Base-by-base conservation (phyloP, 208 protist genomes). In the Acanthamoeba lenticulata region DNA sequence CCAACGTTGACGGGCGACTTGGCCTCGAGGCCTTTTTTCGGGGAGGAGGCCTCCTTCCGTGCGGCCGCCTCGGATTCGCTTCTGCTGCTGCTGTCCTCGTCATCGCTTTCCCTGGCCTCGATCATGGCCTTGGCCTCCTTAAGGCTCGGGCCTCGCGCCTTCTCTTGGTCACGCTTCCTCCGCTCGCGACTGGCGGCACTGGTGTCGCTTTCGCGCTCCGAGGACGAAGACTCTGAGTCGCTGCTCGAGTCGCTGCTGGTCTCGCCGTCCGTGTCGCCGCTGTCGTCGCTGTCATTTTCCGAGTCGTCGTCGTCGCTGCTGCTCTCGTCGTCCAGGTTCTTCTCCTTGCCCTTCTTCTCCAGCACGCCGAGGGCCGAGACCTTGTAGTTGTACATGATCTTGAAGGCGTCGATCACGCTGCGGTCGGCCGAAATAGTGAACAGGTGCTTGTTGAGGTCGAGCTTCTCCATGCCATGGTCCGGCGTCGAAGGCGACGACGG, bases 371-470 rank as follows among this genome's bases (percentile, higher is more conserved):
- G 77, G 21, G 77, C 77, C 44, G 77, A 86, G 15, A 86, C 45
- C 77, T 86, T 86, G 77, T 86, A 86, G 77, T 86, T 86, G 45
- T 86, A 86, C 42, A 86, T 55, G 44, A 86, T 57, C 77, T 86
- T 86, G 45, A 86, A 86, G 40, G 77, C 77, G 34, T 86, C 77
- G 77, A 86, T 86, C 44, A 86, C 77, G 29, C 77, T 86, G n/a
- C 77, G 77, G 34, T 86, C 77, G 44, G 77, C 77, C 11, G 77
- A 86, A 3, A 86, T 86, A 27, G 77, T 86, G 77, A 86, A 86
- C n/a, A 86, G 77, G 45, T 86, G 77, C 44, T 86, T 86, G 77
- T 40, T 86, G 29, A 86, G 45, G 21, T 86, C 77, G 77, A 86
- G 24, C 77, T 86, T 86, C 45, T 86, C 77, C 77, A 57, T 86